These are phyloP conservation scores for Artemisia tridentata DNA, from an alignment of 129 eudicot species.

Conservation along the genomic window DNA sequence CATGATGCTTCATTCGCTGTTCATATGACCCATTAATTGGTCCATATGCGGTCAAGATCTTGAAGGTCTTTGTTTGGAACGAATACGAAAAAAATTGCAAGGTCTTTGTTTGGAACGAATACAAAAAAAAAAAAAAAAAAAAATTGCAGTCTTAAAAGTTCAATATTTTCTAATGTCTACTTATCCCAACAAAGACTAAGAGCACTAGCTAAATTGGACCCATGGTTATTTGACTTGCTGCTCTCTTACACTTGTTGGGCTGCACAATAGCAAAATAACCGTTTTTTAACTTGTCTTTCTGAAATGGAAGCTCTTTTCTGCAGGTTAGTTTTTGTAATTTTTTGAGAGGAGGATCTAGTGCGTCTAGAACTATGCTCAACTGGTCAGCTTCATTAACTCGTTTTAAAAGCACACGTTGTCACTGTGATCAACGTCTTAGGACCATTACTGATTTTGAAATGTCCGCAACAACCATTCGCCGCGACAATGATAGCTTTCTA, in stretches of 20 bases:
- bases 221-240: too few species aligned
- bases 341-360: conserved; percentile 25
- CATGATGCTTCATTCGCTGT: too few species aligned
- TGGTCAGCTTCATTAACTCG: conserved; percentile 23
- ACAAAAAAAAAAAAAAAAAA: too few species aligned
- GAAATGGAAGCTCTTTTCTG: conserved; percentile 1
- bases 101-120: too few species aligned
- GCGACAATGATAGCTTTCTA: conserved; percentile 56
- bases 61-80: not conserved
- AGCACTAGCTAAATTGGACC: too few species aligned
- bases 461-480: conserved; percentile 8
- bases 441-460: conserved; percentile 36
- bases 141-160: too few species aligned
- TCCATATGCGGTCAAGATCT: not conserved
- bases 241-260: not conserved
- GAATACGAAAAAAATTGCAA: not conserved
- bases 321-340: conserved; percentile 54
- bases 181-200: too few species aligned
- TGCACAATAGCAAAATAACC: not conserved
- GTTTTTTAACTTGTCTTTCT: not conserved
- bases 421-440: conserved; percentile 45
- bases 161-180: too few species aligned
- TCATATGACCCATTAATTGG: too few species aligned
- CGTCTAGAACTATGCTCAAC: conserved; percentile 8
- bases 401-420: conserved; percentile 37